A percentile compares a stretch with the other conserved stretches of the same genome.
These are phyloP conservation scores for Sutorius eximius DNA, from an alignment of 1,284 basidiomycete genomes.

Conservation along the genomic window DNA sequence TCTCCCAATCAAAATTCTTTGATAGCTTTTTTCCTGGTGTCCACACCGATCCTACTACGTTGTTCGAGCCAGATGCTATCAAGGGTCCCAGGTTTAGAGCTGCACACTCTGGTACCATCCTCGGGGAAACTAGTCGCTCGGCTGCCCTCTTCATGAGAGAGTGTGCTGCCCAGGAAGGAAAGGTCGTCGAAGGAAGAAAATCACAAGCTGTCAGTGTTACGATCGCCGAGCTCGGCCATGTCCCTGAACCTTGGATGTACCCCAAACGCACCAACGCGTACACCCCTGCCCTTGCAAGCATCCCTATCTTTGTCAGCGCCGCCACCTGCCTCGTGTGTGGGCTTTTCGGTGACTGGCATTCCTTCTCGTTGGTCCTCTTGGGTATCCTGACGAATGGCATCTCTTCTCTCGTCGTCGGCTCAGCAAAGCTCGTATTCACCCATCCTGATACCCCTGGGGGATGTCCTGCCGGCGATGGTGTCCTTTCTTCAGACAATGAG, in stretches of 20 bases:
- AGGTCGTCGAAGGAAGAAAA: constrained; percentile 23
- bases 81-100: constrained; percentile 32
- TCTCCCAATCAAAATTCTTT: constrained; percentile 30
- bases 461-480: constrained; percentile 28
- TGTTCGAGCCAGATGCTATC: constrained; percentile 30
- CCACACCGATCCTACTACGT: constrained; percentile 26
- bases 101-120: constrained; percentile 27
- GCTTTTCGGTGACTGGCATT: constrained; percentile 30
- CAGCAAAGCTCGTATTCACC: constrained; percentile 26
- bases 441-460: constrained; percentile 29
- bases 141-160: constrained; percentile 27
- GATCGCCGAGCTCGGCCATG: constrained; percentile 21
- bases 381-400: constrained; percentile 32
- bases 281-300: constrained; percentile 23
- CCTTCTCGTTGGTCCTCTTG: constrained; percentile 32
- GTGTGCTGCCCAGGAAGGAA: constrained; percentile 10
- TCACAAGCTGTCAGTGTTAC: constrained; percentile 27
- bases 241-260: constrained; percentile 15
- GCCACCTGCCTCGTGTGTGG: constrained; percentile 22
- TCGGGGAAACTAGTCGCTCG: constrained; percentile 29
- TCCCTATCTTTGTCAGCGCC: constrained; percentile 30
- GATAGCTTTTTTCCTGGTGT: constrained; percentile 32
- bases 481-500: constrained; percentile 23
- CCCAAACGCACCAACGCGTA: constrained; percentile 22
- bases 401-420: constrained; percentile 30